Percentiles rank a stretch among this genome's conserved stretches.
Conservation (phyloP, 2,329 filamentous ascomycete genomes). For the Fusarium fracticaudum region DNA sequence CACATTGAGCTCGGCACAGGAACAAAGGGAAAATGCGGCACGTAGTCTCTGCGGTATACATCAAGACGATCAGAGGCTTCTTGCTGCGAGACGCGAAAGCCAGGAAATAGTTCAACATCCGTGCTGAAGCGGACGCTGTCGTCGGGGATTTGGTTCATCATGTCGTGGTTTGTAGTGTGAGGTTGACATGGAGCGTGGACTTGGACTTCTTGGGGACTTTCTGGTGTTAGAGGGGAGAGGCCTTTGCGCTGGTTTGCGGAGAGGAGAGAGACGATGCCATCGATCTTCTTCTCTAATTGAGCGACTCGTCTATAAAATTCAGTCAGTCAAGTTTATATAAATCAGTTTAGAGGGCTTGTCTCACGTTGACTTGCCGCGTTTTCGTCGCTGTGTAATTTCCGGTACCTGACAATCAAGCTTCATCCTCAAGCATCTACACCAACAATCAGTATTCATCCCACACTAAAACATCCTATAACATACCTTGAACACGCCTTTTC, state of each 20-base stretch:
- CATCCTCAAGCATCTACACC: constrained; percentile 48
- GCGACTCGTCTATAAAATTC: constrained; percentile 46
- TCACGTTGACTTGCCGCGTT: constrained; percentile 51
- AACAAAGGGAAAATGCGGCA: constrained; percentile 52
- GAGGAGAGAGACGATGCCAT: constrained; percentile 52
- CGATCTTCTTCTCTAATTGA: constrained; percentile 52
- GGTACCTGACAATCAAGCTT: constrained; percentile 48
- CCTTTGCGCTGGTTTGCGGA: constrained; percentile 44
- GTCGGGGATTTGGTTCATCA: neutral
- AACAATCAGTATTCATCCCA: neutral
- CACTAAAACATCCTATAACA: rapidly evolving
- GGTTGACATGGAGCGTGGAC: neutral
- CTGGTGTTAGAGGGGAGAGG: constrained; percentile 37
- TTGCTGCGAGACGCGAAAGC: constrained; percentile 45
- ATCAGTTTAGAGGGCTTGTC: neutral
- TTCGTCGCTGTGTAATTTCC: constrained; percentile 46
- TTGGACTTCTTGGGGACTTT: constrained; percentile 31
- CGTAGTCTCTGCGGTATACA: constrained; percentile 47
- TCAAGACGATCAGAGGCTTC: constrained; percentile 48
- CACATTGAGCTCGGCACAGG: constrained; percentile 38
- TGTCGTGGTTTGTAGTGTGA: neutral
- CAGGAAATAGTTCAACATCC: constrained; percentile 47
- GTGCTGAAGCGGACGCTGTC: neutral
- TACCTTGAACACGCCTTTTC: constrained; percentile 44
- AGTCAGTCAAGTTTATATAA: neutral